These are phyloP conservation scores for Omphalotus guepiniiformis DNA, from an alignment of 768 basidiomycete species.

Conservation along the genomic window DNA sequence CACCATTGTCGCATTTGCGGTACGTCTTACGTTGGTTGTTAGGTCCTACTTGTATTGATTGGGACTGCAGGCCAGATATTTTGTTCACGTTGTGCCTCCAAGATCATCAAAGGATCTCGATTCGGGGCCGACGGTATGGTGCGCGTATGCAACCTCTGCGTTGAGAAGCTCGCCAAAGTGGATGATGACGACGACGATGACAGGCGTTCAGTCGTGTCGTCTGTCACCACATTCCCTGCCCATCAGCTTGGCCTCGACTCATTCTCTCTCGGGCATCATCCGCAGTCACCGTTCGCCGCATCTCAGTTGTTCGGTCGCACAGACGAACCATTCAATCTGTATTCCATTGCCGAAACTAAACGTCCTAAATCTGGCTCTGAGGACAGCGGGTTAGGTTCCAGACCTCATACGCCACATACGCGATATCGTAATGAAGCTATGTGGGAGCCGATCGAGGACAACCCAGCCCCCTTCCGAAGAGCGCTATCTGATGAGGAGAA, in stretches of 20 bases:
- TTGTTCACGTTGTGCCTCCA: slow-evolving; percentile 94
- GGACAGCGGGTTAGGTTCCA: slow-evolving; percentile 46
- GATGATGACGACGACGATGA: slow-evolving; percentile 91
- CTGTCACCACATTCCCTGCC: slow-evolving; percentile 65
- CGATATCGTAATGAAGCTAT: slow-evolving; percentile 37
- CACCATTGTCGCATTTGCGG: slow-evolving; percentile 99
- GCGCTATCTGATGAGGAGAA: slow-evolving; percentile 76
- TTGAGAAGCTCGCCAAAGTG: slow-evolving; percentile 86
- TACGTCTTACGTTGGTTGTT: slow-evolving; percentile 26
- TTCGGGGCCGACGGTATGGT: slow-evolving; percentile 96
- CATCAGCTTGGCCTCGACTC: slow-evolving; percentile 63
- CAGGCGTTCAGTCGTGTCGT: slow-evolving; percentile 74
- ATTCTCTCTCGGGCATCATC: slow-evolving; percentile 36
- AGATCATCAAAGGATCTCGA: slow-evolving; percentile 89
- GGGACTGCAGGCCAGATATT: slow-evolving; percentile 82
- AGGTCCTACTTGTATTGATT: background rate
- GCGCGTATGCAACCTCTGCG: slow-evolving; percentile 91
- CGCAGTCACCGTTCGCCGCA: slow-evolving; percentile 85
- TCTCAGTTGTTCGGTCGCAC: slow-evolving; percentile 78
- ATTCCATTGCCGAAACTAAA: slow-evolving; percentile 77
- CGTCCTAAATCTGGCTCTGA: slow-evolving; percentile 51
- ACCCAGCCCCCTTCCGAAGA: slow-evolving; percentile 72
- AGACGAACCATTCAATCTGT: slow-evolving; percentile 76
- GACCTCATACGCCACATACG: slow-evolving; percentile 45
- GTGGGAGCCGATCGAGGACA: slow-evolving; percentile 46